A percentile compares a stretch with the other conserved stretches of the same genome.
Evolutionary conservation across 306 rosid species (phyloP).

Genomic region (Cicer pinnatifidum): DNA sequence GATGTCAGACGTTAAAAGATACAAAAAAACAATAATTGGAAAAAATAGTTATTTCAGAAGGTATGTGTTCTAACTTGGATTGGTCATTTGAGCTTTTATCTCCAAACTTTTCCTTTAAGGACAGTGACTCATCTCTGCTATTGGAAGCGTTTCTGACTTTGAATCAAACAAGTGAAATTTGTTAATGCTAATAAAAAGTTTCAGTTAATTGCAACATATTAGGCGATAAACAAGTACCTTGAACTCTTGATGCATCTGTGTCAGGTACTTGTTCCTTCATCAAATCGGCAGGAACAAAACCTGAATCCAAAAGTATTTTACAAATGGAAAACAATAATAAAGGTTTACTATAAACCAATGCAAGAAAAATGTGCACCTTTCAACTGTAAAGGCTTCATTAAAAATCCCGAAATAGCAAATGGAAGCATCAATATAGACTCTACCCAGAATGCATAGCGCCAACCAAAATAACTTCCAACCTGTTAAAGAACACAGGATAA

Average conservation of each 20-base stretch:
- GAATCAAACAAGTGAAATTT: slow-evolving; percentile 43
- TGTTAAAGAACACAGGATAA: slow-evolving; percentile 44
- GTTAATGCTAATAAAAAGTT: slow-evolving; percentile 25
- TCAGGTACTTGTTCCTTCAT: slow-evolving; percentile 44
- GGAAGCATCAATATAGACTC: slow-evolving; percentile 84
- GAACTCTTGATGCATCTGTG: slow-evolving; percentile 46
- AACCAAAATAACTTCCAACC: slow-evolving; percentile 68
- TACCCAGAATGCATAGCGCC: slow-evolving; percentile 80
- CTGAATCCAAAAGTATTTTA: slow-evolving; percentile 52
- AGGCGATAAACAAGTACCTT: slow-evolving; percentile 50
- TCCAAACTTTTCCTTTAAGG: slow-evolving; percentile 47
- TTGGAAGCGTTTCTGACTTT: slow-evolving; percentile 49
- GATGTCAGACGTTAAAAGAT: slow-evolving; percentile 29
- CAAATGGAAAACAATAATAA: slow-evolving; percentile 29
- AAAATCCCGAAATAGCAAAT: slow-evolving; percentile 71
- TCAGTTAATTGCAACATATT: slow-evolving; percentile 21
- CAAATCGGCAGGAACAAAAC: slow-evolving; percentile 58
- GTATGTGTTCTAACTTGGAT: slow-evolving; percentile 56
- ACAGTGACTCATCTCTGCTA: slow-evolving; percentile 48
- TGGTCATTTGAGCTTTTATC: slow-evolving; percentile 47
- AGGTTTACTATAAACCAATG: slow-evolving; percentile 32
- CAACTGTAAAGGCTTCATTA: slow-evolving; percentile 76
- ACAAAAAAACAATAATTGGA: slow-evolving; percentile 1
- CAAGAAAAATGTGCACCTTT: slow-evolving; percentile 62
- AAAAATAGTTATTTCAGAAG: slow-evolving; percentile 17